Base-by-base conservation (phyloP, 2,329 filamentous ascomycete genomes). In the Albophoma yamanashiensis region DNA sequence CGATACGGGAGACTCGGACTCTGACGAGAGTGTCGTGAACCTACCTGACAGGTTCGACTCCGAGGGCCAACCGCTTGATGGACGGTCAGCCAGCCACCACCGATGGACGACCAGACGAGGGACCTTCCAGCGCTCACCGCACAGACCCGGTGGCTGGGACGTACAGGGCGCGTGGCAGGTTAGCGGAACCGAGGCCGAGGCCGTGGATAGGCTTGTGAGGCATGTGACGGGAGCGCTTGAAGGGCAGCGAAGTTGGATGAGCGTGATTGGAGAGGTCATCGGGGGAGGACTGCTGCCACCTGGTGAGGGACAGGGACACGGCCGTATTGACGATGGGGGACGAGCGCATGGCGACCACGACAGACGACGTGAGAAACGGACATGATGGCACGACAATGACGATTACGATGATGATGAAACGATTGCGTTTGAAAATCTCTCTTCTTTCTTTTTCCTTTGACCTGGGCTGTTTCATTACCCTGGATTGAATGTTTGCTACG, bases 31-130 rank as follows among this genome's bases (percentile, higher is more conserved):
- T 0, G 67, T 81, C 1, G 79, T 82, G 62, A 63, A 71, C 2
- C 66, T 82, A 0, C 79, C 79, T 0, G 76, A 78, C 58, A 75
- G 79, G 0, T 82, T 82, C 57, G 78, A 82, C 61, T 59, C 66
- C 0, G 64, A 75, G 2, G 79, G 80, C 1, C 71, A 68, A 15
- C 77, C 74, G 0, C 64, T 82, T 1, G 70, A 74, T 55, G 64
- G 64, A 9, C 64, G 62, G 6, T 61, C 63, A 9, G 45, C 55
- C 2, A 61, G 58, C 8, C 61, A 59, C 7, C 60, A 58, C 65
- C 62, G 67, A 3, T 72, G 71, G 73, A 73, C 74, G 1, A 70
- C 69, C 4, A 71, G 78, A 3, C 70, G 64, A 11, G 79, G 79
- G 4, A 72, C 76, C 0, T 81, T 82, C 61, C 71, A 74, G 40